These are phyloP conservation scores for Penicillium turbatum DNA, from an alignment of 495 filamentous ascomycete species.

Conservation along the genomic window DNA sequence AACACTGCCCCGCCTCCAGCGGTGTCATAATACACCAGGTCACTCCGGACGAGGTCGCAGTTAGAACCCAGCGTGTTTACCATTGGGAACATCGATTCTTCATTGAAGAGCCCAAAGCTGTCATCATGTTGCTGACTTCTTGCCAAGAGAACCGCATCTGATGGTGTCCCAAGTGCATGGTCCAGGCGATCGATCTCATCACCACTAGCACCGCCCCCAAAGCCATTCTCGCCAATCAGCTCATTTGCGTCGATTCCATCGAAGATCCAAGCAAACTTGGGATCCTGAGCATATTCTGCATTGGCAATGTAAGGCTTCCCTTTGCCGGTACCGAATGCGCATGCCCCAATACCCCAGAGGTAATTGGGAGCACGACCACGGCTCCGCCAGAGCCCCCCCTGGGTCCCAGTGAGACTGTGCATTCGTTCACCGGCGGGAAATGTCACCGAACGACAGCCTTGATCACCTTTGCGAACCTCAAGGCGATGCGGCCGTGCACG, in stretches of 20 bases:
- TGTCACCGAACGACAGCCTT: slow-evolving; percentile 24
- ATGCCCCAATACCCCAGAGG: slow-evolving; percentile 25
- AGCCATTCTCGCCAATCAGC: slow-evolving; percentile 9
- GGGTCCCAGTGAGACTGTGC: slow-evolving; percentile 16
- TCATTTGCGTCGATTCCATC: neutral
- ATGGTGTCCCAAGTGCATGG: slow-evolving; percentile 20
- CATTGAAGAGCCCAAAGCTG: slow-evolving; percentile 28
- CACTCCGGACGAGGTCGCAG: slow-evolving; percentile 21
- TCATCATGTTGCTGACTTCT: slow-evolving; percentile 25
- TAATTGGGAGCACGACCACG: slow-evolving; percentile 27
- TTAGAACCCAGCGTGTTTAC: slow-evolving; percentile 22
- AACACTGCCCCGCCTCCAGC: slow-evolving; percentile 22
- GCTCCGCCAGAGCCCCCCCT: slow-evolving; percentile 26
- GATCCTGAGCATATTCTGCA: neutral
- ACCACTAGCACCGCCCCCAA: slow-evolving; percentile 18
- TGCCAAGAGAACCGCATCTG: slow-evolving; percentile 24
- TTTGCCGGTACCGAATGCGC: slow-evolving; percentile 22
- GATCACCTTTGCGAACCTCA: slow-evolving; percentile 29
- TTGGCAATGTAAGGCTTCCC: slow-evolving; percentile 12
- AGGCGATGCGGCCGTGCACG: slow-evolving; percentile 21
- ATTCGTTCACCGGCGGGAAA: slow-evolving; percentile 22
- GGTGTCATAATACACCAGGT: slow-evolving; percentile 25
- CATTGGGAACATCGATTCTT: slow-evolving; percentile 29
- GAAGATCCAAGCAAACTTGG: neutral
- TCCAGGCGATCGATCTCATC: slow-evolving; percentile 32